phyloP scores from a whole-genome alignment of 2,329 filamentous ascomycete genomes.

The Didymella keratinophila region DNA sequence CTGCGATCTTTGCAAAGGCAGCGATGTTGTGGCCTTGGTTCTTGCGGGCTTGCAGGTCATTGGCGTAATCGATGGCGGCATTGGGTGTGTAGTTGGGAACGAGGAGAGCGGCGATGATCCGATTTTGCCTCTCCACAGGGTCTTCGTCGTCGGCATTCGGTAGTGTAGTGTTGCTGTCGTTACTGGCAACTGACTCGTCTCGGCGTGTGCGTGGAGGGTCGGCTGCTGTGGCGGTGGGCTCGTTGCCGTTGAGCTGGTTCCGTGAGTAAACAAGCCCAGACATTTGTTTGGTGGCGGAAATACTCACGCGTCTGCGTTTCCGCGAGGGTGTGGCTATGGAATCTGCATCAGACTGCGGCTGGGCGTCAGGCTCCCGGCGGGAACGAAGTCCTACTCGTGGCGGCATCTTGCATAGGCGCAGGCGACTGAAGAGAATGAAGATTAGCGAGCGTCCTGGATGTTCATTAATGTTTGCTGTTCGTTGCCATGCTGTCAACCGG shows the following conservation, averaged over 20 bases:
- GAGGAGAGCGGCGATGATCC: slow-evolving; percentile 52
- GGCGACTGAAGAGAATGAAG: slow-evolving; percentile 12
- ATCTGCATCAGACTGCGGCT: slow-evolving; percentile 51
- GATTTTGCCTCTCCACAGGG: slow-evolving; percentile 48
- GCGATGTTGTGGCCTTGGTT: slow-evolving; percentile 55
- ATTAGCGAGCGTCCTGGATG: slow-evolving; percentile 28
- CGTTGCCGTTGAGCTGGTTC: slow-evolving; percentile 47
- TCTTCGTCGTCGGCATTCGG: slow-evolving; percentile 46
- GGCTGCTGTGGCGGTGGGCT: slow-evolving; percentile 29
- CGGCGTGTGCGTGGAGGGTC: slow-evolving; percentile 42
- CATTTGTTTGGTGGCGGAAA: slow-evolving; percentile 4
- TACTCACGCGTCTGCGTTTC: slow-evolving; percentile 56
- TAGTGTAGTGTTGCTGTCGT: slow-evolving; percentile 52
- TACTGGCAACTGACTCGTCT: slow-evolving; percentile 51
- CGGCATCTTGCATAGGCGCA: slow-evolving; percentile 39
- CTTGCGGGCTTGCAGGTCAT: slow-evolving; percentile 56
- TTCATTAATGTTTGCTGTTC: slow-evolving; percentile 25
- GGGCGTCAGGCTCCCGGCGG: slow-evolving; percentile 44
- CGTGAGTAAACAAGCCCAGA: slow-evolving; percentile 25
- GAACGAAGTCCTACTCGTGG: slow-evolving; percentile 41
- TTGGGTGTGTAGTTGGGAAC: slow-evolving; percentile 61
- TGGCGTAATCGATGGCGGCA: slow-evolving; percentile 64
- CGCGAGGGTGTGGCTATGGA: slow-evolving; percentile 58
- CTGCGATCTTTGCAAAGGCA: slow-evolving; percentile 83
- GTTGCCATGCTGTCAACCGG: slow-evolving; percentile 16